A percentile compares a stretch with the other conserved stretches of the same genome.
Conservation (phyloP, 257 asterid species). For the Eucommia ulmoides region DNA sequence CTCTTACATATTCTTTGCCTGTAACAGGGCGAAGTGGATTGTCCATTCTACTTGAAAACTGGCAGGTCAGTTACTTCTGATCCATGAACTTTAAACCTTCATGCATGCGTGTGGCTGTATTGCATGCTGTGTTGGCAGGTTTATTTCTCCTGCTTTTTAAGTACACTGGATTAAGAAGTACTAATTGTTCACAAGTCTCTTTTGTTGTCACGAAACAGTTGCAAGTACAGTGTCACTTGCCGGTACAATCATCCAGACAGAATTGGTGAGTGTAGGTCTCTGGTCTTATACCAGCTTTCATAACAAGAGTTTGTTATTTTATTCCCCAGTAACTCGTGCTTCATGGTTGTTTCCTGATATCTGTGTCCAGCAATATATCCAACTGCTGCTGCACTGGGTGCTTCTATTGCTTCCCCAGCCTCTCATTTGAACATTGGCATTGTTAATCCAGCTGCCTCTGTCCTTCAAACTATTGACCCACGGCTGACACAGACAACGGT, state of each 20-base stretch:
- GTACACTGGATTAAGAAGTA: too few species aligned
- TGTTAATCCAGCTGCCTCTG: conserved; percentile 57
- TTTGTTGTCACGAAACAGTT: conserved; percentile 41
- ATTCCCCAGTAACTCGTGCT: neutral
- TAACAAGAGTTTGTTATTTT: neutral
- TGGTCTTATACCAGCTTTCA: neutral
- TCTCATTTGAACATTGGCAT: conserved; percentile 49
- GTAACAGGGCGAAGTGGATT: too few species aligned
- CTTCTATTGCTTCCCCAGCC: conserved; percentile 60
- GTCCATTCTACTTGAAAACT: too few species aligned
- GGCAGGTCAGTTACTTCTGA: too few species aligned
- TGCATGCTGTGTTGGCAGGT: too few species aligned
- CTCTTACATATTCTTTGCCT: too few species aligned
- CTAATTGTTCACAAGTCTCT: neutral
- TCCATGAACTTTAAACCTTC: too few species aligned
- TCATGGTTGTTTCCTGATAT: too few species aligned
- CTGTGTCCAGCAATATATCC: conserved; percentile 24
- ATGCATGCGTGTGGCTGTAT: too few species aligned
- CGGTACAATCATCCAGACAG: conserved; percentile 94
- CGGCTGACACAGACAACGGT: conserved; percentile 65
- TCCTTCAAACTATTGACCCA: conserved; percentile 58
- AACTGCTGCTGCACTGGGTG: conserved; percentile 42
- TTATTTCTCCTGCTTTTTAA: too few species aligned
- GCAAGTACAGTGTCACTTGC: conserved; percentile 88
- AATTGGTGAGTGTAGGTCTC: conserved; percentile 32